A percentile compares a stretch with the other conserved stretches of the same genome.
These are phyloP conservation scores for Suhomyces wounanorum DNA, from an alignment of 1,139 yeast genomes.

Conservation along the genomic window DNA sequence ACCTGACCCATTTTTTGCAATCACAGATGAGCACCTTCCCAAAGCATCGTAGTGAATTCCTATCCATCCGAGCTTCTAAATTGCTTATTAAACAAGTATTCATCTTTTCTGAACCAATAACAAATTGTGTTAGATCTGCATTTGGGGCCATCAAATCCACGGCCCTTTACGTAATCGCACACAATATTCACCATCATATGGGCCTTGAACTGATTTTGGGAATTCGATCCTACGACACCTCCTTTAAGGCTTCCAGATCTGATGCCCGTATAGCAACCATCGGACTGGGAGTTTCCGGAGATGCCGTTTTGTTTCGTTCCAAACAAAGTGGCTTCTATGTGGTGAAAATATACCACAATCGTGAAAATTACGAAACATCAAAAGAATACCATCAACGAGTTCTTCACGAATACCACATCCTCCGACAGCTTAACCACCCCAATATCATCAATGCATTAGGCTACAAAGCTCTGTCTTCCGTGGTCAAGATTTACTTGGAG, in stretches of 20 bases:
- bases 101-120: background rate
- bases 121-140: background rate
- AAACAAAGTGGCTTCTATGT: constrained; percentile 29
- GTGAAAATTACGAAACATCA: constrained; percentile 38
- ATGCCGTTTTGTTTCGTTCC: constrained; percentile 35
- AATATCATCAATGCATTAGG: constrained; percentile 37
- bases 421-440: constrained; percentile 31
- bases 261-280: constrained; percentile 13
- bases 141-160: background rate
- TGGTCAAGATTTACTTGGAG: constrained; percentile 32
- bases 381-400: constrained; percentile 39
- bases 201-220: constrained; percentile 1
- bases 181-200: background rate
- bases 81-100: too few relatives aligned
- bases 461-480: constrained; percentile 24
- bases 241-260: constrained; percentile 2
- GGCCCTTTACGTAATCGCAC: constrained; percentile 2
- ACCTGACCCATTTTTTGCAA: too few relatives aligned
- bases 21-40: too few relatives aligned
- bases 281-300: constrained; percentile 47
- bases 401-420: constrained; percentile 37
- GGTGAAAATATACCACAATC: constrained; percentile 40
- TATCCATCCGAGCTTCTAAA: too few relatives aligned
- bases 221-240: background rate
- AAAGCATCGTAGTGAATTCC: too few relatives aligned